Evolutionary conservation across 208 protist genomes (phyloP).

Genomic region (Leishmania gerbilli): DNA sequence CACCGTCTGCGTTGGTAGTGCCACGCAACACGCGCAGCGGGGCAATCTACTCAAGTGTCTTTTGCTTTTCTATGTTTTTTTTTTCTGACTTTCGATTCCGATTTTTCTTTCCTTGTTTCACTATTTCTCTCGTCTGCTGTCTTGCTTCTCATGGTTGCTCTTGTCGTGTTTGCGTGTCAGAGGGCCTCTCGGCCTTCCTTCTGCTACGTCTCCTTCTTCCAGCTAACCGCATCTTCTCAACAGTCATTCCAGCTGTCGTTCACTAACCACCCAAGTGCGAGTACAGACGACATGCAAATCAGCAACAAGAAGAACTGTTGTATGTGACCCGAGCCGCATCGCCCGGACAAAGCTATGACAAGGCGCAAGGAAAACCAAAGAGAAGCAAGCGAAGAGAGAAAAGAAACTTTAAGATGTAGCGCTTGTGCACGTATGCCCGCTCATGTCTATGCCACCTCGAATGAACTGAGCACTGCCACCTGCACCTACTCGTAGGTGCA

Average conservation of each 20-base stretch:
- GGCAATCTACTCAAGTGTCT: not conserved
- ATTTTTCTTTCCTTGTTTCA: not conserved
- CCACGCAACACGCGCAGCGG: not conserved
- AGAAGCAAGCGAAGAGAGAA: not conserved
- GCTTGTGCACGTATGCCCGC: not conserved
- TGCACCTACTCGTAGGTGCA: not conserved
- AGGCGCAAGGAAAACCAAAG: not conserved
- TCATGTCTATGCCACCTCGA: not conserved
- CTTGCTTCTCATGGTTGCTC: not conserved
- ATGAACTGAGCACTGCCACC: not conserved
- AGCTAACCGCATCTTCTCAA: not conserved
- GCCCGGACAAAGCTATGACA: not conserved
- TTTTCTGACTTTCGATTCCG: not conserved
- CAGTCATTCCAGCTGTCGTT: not conserved
- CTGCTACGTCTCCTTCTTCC: not conserved
- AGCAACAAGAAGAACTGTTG: not conserved
- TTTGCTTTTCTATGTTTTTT: conserved; percentile 13
- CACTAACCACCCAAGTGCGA: not conserved
- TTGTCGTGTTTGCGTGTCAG: not conserved
- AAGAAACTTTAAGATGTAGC: not conserved
- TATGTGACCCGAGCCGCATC: not conserved
- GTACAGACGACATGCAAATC: not conserved
- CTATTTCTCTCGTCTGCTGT: not conserved
- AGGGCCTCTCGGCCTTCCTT: not conserved
- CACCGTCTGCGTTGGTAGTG: not conserved